A percentile compares a stretch with the other conserved stretches of the same genome.
These are phyloP conservation scores for Sugiyamaella marilandica DNA, from an alignment of 805 yeast genomes.

Conservation along the genomic window DNA sequence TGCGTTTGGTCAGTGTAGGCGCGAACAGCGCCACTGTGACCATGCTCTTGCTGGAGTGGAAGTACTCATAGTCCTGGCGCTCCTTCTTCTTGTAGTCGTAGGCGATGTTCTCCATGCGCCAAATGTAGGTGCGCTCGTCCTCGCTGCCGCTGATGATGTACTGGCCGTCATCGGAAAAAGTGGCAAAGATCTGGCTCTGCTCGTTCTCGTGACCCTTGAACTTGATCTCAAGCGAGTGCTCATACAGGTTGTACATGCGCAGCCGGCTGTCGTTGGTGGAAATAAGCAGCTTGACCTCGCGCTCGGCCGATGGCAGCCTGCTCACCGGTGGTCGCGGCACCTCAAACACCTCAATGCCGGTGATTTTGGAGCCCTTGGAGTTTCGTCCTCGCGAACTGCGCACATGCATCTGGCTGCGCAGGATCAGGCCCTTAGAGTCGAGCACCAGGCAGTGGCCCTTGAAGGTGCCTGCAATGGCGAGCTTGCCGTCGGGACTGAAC, in stretches of 20 bases:
- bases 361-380: conserved; percentile 54
- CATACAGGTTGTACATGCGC: conserved; percentile 55
- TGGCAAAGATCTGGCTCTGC: conserved; percentile 67
- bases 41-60: conserved; percentile 70
- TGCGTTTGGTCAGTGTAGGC: conserved; percentile 59
- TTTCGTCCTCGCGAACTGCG: conserved; percentile 30
- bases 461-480: conserved; percentile 70
- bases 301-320: conserved; percentile 21
- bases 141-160: conserved; percentile 77
- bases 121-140: conserved; percentile 79
- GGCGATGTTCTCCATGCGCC: conserved; percentile 45
- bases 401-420: conserved; percentile 44
- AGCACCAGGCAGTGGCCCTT: conserved; percentile 61
- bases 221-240: conserved; percentile 54
- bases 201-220: conserved; percentile 71
- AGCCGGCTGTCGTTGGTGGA: conserved; percentile 81
- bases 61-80: conserved; percentile 56
- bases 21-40: conserved; percentile 78
- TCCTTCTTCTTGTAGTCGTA: conserved; percentile 23
- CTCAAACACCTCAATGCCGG: conserved; percentile 56
- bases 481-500: conserved; percentile 59
- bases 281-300: conserved; percentile 46
- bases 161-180: conserved; percentile 49
- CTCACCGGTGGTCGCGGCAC: conserved; percentile 10
- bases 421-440: conserved; percentile 58